phyloP scores from a whole-genome alignment of 441 rosid genomes.

The Mallotus japonicus region DNA sequence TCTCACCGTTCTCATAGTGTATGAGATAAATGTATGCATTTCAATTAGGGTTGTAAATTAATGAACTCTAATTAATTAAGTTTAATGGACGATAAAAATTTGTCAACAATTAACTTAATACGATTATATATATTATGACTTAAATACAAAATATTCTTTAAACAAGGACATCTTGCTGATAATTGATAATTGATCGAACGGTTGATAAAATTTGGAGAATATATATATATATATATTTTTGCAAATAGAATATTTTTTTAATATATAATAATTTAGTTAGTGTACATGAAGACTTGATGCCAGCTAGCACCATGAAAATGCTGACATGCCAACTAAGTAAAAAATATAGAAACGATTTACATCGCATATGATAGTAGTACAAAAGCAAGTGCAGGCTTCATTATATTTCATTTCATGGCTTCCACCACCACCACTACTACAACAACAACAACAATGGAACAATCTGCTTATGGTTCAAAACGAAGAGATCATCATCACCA shows the following conservation, averaged over 20 bases:
- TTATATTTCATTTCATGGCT: neutral
- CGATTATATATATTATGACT: too few species aligned
- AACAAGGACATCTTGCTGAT: neutral
- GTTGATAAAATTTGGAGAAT: too few species aligned
- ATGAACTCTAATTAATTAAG: too few species aligned
- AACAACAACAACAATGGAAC: constrained; percentile 39
- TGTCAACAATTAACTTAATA: too few species aligned
- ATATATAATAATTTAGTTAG: neutral
- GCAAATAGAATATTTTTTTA: too few species aligned
- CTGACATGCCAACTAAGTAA: neutral
- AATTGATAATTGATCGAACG: too few species aligned
- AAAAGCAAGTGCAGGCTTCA: neutral
- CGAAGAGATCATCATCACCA: constrained; percentile 40
- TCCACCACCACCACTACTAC: constrained; percentile 18
- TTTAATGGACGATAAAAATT: too few species aligned
- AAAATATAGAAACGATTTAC: neutral
- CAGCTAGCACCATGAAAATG: neutral
- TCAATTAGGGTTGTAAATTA: too few species aligned
- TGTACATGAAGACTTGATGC: neutral
- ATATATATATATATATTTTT: too few species aligned
- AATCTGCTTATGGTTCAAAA: constrained; percentile 26
- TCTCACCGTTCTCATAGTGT: too few species aligned
- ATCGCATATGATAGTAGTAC: neutral
- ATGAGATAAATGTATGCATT: too few species aligned
- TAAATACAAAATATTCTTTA: too few species aligned